These are phyloP conservation scores for Fusarium sp. DNA, from an alignment of 2,329 filamentous ascomycete genomes.

Conservation along the genomic window DNA sequence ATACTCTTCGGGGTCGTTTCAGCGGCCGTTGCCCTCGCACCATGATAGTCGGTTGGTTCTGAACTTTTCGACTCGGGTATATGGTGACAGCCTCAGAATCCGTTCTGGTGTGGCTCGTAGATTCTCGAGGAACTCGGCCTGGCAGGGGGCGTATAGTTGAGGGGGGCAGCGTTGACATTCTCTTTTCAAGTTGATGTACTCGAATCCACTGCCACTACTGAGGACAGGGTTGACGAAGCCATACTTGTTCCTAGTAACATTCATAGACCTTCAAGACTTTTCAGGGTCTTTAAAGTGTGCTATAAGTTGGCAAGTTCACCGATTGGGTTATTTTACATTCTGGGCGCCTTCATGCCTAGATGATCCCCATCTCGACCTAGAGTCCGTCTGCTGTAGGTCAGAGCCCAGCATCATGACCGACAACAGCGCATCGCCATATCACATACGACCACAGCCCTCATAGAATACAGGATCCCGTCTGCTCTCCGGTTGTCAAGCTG, in stretches of 20 bases:
- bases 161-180: not conserved
- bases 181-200: not conserved
- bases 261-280: not conserved
- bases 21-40: not conserved
- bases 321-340: not conserved
- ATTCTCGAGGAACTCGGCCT: no score
- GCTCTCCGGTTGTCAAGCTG: constrained; percentile 13
- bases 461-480: constrained; percentile 17
- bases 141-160: not conserved
- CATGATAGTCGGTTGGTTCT: not conserved
- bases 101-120: not conserved
- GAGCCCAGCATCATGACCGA: not conserved
- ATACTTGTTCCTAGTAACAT: not conserved
- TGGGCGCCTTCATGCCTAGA: not conserved
- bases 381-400: not conserved
- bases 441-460: constrained; percentile 16
- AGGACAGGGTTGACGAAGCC: not conserved
- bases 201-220: not conserved
- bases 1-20: not conserved
- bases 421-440: not conserved
- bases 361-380: not conserved
- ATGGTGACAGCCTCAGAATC: not conserved
- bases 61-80: not conserved
- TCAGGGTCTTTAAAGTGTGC: not conserved
- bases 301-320: not conserved